These are phyloP conservation scores for Coniosporium apollinis DNA, from an alignment of 495 filamentous ascomycete species.

Conservation along the genomic window DNA sequence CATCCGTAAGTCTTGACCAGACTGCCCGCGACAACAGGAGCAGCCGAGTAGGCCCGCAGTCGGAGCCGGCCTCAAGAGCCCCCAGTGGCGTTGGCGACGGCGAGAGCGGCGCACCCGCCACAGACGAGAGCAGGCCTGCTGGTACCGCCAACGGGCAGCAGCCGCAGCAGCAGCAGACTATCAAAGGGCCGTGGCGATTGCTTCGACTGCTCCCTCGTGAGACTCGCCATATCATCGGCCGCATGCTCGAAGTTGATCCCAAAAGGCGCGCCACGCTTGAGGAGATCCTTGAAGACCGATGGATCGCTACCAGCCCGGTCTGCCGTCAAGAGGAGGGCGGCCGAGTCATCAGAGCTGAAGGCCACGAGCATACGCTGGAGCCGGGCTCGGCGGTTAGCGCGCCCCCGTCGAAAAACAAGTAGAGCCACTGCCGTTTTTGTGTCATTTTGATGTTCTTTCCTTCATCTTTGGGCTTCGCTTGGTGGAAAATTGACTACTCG, in stretches of 20 bases:
- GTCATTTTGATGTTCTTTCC: no score
- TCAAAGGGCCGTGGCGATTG: slow-evolving; percentile 86
- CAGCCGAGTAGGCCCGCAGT: no score
- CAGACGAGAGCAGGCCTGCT: no score
- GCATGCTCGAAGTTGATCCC: slow-evolving; percentile 85
- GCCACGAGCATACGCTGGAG: slow-evolving; percentile 47
- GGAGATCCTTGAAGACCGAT: slow-evolving; percentile 78
- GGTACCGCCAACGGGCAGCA: no score
- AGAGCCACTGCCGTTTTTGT: no score
- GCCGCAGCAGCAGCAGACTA: slow-evolving; percentile 39
- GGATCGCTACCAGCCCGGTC: slow-evolving; percentile 55
- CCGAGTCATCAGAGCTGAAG: slow-evolving; percentile 32
- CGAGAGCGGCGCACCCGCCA: no score
- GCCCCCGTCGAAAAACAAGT: slow-evolving; percentile 28
- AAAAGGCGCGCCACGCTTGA: slow-evolving; percentile 65
- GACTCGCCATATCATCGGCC: slow-evolving; percentile 71
- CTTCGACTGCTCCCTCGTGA: slow-evolving; percentile 84
- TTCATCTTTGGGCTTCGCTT: no score
- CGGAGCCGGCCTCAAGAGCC: no score
- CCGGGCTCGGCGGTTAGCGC: slow-evolving; percentile 33
- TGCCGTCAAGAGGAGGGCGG: slow-evolving; percentile 46
- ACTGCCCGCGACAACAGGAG: no score
- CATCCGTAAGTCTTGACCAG: no score
- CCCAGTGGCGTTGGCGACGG: no score
- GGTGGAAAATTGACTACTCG: no score